Conservation (phyloP, 2,329 filamentous ascomycete species). For the Fonsecaea pedrosoi region DNA sequence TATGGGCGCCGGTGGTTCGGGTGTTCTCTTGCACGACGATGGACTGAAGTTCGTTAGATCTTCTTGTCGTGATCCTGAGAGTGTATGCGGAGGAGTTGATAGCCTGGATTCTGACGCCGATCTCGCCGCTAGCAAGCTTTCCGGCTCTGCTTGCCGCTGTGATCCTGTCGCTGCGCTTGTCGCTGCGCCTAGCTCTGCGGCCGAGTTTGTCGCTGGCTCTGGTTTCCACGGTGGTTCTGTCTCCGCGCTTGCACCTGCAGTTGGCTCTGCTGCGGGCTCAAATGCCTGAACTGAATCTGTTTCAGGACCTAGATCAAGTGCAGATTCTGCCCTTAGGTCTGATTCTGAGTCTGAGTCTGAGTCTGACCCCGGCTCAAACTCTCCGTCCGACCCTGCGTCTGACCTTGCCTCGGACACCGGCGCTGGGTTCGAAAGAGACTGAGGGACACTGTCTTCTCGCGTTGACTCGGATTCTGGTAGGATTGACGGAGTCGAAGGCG, state of each 20-base stretch:
- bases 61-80: neutral
- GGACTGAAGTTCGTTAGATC: neutral
- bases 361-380: too few species aligned
- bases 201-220: neutral
- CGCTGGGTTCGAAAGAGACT: neutral
- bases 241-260: too few species aligned
- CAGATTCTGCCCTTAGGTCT: too few species aligned
- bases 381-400: neutral
- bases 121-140: neutral
- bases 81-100: neutral
- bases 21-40: neutral
- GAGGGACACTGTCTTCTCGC: neutral
- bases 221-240: neutral
- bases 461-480: constrained; percentile 1
- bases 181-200: neutral
- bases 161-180: too few species aligned
- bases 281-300: too few species aligned
- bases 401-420: neutral
- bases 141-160: neutral
- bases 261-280: too few species aligned
- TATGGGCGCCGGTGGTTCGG: neutral
- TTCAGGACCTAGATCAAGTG: too few species aligned
- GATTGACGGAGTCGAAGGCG: constrained; percentile 30
- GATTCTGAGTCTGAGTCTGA: too few species aligned
- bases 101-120: neutral